Conservation (phyloP, 257 asterid genomes). For the Capsicum baccatum region DNA sequence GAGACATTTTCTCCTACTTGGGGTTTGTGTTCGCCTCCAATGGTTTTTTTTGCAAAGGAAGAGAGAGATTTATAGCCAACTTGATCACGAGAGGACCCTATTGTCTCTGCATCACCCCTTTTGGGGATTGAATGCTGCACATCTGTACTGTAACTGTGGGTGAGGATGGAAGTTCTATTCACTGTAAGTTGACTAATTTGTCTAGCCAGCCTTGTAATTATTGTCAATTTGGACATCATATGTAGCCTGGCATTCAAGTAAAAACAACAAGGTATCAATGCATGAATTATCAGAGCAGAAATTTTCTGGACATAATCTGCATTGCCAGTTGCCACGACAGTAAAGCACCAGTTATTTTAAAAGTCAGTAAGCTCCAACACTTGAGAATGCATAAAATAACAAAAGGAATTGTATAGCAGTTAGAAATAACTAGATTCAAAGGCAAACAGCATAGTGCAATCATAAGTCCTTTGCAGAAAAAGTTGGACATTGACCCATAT, state of each 20-base stretch:
- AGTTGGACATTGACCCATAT: not conserved
- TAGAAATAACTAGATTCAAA: not conserved
- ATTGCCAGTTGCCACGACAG: not conserved
- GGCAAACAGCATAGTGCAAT: not conserved
- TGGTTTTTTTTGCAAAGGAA: slow-evolving; percentile 31
- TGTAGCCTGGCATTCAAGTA: not conserved
- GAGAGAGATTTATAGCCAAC: slow-evolving; percentile 20
- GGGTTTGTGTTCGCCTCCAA: slow-evolving; percentile 34
- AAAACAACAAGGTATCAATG: slow-evolving; percentile 12
- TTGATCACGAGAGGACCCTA: slow-evolving; percentile 33
- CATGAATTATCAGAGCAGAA: not conserved
- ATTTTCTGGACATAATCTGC: not conserved
- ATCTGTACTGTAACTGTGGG: slow-evolving; percentile 41
- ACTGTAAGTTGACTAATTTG: slow-evolving; percentile 43
- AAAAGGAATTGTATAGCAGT: not conserved
- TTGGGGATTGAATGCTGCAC: slow-evolving; percentile 36
- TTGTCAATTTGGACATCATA: slow-evolving; percentile 48
- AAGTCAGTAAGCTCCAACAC: slow-evolving; percentile 16
- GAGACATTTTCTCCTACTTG: slow-evolving; percentile 77
- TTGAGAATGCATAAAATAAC: not conserved
- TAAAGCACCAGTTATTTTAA: not conserved
- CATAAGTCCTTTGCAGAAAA: not conserved
- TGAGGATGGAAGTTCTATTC: slow-evolving; percentile 41
- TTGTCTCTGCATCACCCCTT: slow-evolving; percentile 32
- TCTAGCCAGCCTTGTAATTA: slow-evolving; percentile 46